Evolutionary conservation across 257 asterid genomes (phyloP), one percentile per base, ranked within the genome.

Genomic region (Solanum rostratum): DNA sequence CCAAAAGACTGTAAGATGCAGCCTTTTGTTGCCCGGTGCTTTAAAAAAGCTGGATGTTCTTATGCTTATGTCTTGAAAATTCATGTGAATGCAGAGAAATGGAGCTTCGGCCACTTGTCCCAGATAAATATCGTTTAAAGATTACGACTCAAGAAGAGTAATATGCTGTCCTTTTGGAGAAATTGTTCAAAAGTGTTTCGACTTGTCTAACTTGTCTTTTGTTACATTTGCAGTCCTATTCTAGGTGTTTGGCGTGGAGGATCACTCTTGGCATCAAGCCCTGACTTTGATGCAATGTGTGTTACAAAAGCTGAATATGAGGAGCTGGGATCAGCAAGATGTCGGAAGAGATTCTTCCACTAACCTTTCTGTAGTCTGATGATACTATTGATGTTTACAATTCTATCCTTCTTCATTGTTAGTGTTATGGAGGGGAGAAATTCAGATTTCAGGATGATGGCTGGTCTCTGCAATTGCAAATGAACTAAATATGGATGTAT

Each of bases 161-260:
- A 92, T 84, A 29, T 29, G 89, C 80, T 87, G 74, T 84, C 65
- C 86, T 49, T 46, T 70, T 79, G 19, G 55, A 50, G 73, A 14
- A 81, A 81, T 74, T 30, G 84, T 83, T 87, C 29, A 84, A 68
- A 65, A 52, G 29, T 60, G 71, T 79, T 80, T 78, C 29, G 66
- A 18, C 80, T 30, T 49, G 73, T 70, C 76, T 41, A 27, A 86
- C 29, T 30, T 46, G 37, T 62, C 22, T 84, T 85, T 5, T 60
- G 65, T 85, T 84, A 45, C 76, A 83, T 46, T 78, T 69, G 68
- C 94, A 96, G 99, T 91, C 98, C 98, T 66, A 91, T 96, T 45
- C 85, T 94, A 86, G 98, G 99, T 82, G 99, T 93, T 84, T 96
- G 99, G 99, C 92, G 98, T 19, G 99, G 99, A 41, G 99, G 99